Evolutionary conservation across 495 filamentous ascomycete species (phyloP), one percentile per base, ranked within the genome.

Genomic region (Penicillium bialowiezense): DNA sequence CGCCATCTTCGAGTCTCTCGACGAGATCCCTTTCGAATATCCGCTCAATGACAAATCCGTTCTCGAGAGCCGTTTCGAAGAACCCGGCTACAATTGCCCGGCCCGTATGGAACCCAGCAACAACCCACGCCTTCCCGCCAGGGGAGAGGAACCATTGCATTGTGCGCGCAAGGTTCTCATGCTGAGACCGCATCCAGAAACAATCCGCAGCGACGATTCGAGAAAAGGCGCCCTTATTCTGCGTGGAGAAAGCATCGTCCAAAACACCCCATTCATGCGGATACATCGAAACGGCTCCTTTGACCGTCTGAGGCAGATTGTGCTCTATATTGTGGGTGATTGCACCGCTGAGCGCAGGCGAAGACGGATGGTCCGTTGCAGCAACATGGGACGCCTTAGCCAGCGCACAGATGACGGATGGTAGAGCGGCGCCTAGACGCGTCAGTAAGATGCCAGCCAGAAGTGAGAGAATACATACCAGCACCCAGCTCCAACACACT

Each of bases 51-150:
- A 79, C 79, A 46, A 97, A 66, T 2, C 85, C 90, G 29, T 63
- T 72, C 49, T 65, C 66, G 12, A 62, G 60, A 3, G 78, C 74
- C n/a, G 69, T 73, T 32, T 83, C 79, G 61, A 92, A 93, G 69
- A 96, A 96, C 1, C 64, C 68, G 1, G 74, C 75, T 63, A 95
- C 75, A 58, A 86, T 87, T 7, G 68, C 73, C 36, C 91, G 71
- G 0, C 90, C 90, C 0, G 91, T 96, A 67, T 97, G 91, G 55
- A 95, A 92, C 0, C 87, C 88, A 1, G 83, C 85, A 15, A 91
- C 73, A 7, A 86, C 79, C 74, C 84, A 86, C 7, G 86, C 76
- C 28, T 77, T 64, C 0, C 84, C 83, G 1, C 61, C 60, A 0
- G 71, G 64, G 9, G 72, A 75, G 29, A 96, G 75, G 64, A 96